Percentiles rank a stretch among this genome's conserved stretches.
Evolutionary conservation across 495 filamentous ascomycete genomes (phyloP).

Genomic region (Terfezia boudieri): DNA sequence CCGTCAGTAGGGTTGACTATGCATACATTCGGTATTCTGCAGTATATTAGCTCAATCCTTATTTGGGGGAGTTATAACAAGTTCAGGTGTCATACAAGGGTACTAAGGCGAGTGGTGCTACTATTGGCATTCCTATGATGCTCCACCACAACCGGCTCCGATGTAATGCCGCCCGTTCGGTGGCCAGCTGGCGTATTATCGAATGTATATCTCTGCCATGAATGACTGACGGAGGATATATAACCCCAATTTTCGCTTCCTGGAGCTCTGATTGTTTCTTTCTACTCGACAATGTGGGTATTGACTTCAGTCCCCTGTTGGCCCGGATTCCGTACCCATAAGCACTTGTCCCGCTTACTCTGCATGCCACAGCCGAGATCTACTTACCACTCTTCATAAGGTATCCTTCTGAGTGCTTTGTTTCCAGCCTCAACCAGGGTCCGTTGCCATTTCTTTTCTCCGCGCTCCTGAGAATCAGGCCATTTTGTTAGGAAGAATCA

Average conservation of each 20-base stretch:
- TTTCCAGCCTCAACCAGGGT: conserved; percentile 70
- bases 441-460: conserved; percentile 69
- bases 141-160: conserved; percentile 55
- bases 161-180: conserved; percentile 62
- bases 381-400: conserved; percentile 71
- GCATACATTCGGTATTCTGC: neutral
- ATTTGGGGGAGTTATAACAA: neutral
- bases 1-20: too few relatives aligned
- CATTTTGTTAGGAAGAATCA: conserved; percentile 42
- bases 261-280: conserved; percentile 37
- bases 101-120: conserved; percentile 54
- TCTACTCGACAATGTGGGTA: conserved; percentile 57
- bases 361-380: neutral
- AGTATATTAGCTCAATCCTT: neutral
- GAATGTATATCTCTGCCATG: conserved; percentile 33
- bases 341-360: neutral
- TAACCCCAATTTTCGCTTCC: conserved; percentile 47
- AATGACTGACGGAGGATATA: conserved; percentile 53
- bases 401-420: conserved; percentile 58
- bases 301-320: conserved; percentile 55
- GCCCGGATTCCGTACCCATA: neutral
- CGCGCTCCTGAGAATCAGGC: conserved; percentile 70
- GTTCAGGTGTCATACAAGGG: conserved; percentile 45
- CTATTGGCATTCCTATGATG: conserved; percentile 61
- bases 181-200: conserved; percentile 40